Conservation (phyloP, 345 rosid species). For the Arabidopsis suecica region DNA sequence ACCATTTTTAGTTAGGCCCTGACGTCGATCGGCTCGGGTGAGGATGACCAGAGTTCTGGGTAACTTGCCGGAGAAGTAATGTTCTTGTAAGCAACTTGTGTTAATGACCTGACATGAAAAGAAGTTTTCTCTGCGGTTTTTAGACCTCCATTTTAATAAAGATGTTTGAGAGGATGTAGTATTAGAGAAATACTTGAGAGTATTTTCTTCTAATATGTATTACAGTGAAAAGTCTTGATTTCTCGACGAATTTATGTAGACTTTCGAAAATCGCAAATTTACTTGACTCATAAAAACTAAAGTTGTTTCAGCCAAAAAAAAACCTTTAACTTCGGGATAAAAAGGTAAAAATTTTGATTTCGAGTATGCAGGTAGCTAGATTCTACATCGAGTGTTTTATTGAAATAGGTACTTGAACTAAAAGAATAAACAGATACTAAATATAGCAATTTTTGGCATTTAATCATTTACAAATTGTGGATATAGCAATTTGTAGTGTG, state of each 20-base stretch:
- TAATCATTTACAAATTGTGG: not conserved
- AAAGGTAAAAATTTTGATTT: not conserved
- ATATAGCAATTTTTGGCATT: slow-evolving; percentile 1
- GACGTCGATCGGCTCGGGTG: not conserved
- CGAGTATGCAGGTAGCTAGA: not conserved
- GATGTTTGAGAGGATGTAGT: slow-evolving; percentile 5
- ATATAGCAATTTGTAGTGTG: not conserved
- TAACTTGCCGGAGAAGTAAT: not conserved
- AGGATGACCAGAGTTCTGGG: not conserved
- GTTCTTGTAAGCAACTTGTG: slow-evolving; percentile 5
- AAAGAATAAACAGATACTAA: not conserved
- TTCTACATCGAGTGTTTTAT: slow-evolving; percentile 7
- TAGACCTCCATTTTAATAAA: not conserved
- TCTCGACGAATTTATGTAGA: not conserved
- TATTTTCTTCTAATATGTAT: not conserved
- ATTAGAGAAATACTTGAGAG: not conserved
- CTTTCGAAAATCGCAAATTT: not conserved
- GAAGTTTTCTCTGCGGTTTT: not conserved
- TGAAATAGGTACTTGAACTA: slow-evolving; percentile 4
- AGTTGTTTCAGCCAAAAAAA: not conserved
- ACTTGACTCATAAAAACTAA: not conserved
- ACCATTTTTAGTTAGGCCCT: not conserved
- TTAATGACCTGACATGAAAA: not conserved
- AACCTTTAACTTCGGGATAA: not conserved
- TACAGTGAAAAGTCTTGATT: slow-evolving; percentile 1